phyloP scores from a whole-genome alignment of 2,329 filamentous ascomycete species.

The Aotearoamyces nothofagi region DNA sequence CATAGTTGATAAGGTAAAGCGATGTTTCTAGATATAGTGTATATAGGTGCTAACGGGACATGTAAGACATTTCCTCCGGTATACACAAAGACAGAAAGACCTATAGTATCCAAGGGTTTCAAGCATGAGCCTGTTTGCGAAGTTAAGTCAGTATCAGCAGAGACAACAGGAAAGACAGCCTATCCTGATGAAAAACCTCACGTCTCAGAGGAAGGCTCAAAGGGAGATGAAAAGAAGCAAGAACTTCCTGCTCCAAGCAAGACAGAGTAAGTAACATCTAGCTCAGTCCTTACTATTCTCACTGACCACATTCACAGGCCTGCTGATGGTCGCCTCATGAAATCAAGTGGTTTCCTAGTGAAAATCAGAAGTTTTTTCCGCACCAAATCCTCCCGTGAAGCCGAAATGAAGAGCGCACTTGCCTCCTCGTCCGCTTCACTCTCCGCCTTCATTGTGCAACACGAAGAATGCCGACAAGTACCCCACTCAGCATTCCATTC shows the following conservation, averaged over 20 bases:
- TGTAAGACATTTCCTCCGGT: too few species aligned
- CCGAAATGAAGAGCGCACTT: conserved; percentile 12
- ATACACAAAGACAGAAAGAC: too few species aligned
- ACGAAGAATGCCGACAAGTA: conserved; percentile 5
- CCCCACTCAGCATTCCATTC: conserved; percentile 16
- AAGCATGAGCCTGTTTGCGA: too few species aligned
- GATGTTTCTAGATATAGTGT: too few species aligned
- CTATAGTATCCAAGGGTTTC: too few species aligned
- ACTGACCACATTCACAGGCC: too few species aligned
- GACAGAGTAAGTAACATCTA: background rate
- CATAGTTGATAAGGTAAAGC: too few species aligned
- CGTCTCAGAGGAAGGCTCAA: background rate
- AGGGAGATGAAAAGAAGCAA: background rate
- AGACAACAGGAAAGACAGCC: background rate
- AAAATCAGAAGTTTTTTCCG: conserved; percentile 12
- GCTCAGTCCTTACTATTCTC: too few species aligned
- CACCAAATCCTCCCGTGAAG: conserved; percentile 14
- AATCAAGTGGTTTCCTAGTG: conserved; percentile 1
- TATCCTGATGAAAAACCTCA: background rate
- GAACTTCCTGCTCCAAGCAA: background rate
- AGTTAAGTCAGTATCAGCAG: too few species aligned
- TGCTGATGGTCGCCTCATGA: too few species aligned
- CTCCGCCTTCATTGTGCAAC: conserved; percentile 11
- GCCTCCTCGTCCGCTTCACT: conserved; percentile 10
- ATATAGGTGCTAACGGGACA: too few species aligned